These are phyloP conservation scores for Eimeria sp. DNA, from an alignment of 169 alveolate genomes.

Conservation along the genomic window DNA sequence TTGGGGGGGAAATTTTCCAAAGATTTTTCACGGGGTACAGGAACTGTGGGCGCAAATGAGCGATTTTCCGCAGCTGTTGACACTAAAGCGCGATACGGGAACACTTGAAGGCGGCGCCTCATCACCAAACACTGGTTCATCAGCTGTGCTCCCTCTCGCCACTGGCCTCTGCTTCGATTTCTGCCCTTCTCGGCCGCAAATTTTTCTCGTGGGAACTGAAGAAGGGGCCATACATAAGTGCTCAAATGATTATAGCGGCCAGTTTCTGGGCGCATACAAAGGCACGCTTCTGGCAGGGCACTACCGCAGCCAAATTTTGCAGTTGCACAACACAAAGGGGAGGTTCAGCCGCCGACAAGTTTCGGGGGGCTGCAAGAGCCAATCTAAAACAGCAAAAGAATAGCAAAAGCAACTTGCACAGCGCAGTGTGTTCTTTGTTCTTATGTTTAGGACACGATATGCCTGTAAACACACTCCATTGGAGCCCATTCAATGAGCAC, in stretches of 20 bases:
- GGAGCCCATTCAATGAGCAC: constrained; percentile 96
- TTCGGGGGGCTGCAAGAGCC: not conserved
- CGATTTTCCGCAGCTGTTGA: constrained; percentile 13
- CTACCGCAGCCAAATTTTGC: not conserved
- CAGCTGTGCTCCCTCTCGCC: constrained; percentile 68
- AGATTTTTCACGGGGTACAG: not conserved
- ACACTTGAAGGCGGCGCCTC: constrained; percentile 22
- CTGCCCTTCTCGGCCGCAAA: constrained; percentile 89
- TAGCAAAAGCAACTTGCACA: too few species aligned
- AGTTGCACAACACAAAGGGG: not conserved
- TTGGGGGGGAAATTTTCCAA: not conserved
- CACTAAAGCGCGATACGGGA: constrained; percentile 71
- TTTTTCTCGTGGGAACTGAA: constrained; percentile 97
- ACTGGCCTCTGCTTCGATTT: constrained; percentile 96
- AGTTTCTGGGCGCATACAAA: constrained; percentile 94
- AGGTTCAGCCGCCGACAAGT: not conserved
- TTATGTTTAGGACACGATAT: constrained; percentile 89
- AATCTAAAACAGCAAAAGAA: not conserved
- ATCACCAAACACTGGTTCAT: constrained; percentile 38
- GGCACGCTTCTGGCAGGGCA: constrained; percentile 85
- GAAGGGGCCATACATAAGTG: constrained; percentile 97
- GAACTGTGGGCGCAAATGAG: not conserved
- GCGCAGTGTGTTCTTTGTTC: not conserved
- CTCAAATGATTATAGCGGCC: constrained; percentile 95
- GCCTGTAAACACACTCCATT: constrained; percentile 96